Base-by-base conservation (phyloP, 129 eudicot genomes). In the Ambrosia trifida region DNA sequence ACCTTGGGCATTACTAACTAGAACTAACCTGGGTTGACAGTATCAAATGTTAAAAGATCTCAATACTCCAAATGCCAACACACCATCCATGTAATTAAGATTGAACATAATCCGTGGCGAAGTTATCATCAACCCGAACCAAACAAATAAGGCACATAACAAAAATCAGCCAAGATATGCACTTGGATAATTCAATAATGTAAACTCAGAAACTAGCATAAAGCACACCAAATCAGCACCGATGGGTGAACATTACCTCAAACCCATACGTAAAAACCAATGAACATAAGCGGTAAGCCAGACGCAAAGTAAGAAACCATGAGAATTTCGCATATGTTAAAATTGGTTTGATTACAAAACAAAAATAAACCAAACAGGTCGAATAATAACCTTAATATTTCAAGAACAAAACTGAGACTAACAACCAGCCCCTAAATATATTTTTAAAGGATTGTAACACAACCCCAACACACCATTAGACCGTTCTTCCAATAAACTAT, bases 321-420 rank as follows among this genome's bases (percentile, higher is more conserved):
- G 36, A 57, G 10, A 58, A 58, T 1, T 11, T 31, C 30, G 64
- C 64, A 58, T 12, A 12, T 58, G 19, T 31, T 30, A 28, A 11
- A 7, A 13, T 24, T 58, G 40, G 17, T 58, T 58, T 5, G 13
- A 58, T 4, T 30, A 58, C 14, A 58, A 58, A 17, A 12, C 40
- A 58, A 31, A 30, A 12, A 5, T 53, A 58, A 58, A 58, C 40
- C 10, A 58, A 58, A 58, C 1, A 58, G 17, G 51, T 69, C 17
- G 16, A 19, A 69, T 51, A 19, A 69, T 51, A 13, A 35, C 36
- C 60, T 43, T 35, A 35, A 69, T n/a, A 36, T 36, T 72, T 60
- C 49, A 72, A 43, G 60, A 72, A 49, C 69, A 72, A 72, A 72
- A 72, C 31, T 60, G 77, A 18, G 77, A 72, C 77, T 72, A 60